These are phyloP conservation scores for Aspergillus persii DNA, from an alignment of 2,329 filamentous ascomycete species.

Conservation along the genomic window DNA sequence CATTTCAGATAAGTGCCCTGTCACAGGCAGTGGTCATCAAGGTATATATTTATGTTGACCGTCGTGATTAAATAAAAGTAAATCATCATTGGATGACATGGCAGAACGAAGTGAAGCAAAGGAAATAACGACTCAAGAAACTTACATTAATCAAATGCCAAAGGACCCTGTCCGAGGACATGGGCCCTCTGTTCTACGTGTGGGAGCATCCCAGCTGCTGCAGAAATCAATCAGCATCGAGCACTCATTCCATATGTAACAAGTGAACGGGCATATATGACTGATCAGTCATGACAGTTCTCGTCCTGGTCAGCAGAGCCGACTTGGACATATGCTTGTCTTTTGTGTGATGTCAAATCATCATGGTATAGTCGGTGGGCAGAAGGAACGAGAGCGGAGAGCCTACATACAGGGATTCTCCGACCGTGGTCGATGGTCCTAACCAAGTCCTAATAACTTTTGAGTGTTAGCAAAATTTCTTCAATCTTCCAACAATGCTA, in stretches of 20 bases:
- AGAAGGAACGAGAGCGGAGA: constrained; percentile 17
- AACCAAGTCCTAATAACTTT: constrained; percentile 5
- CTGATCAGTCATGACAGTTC: constrained; percentile 50
- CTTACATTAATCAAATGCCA: neutral
- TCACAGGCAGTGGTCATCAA: constrained; percentile 80
- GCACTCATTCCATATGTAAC: constrained; percentile 17
- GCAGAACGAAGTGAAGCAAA: constrained; percentile 11
- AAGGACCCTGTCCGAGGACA: neutral
- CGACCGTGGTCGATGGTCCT: neutral
- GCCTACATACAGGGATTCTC: constrained; percentile 24
- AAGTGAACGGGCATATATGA: constrained; percentile 23
- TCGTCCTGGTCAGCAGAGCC: constrained; percentile 50
- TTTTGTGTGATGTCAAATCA: constrained; percentile 75
- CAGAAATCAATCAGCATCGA: constrained; percentile 28
- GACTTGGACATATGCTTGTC: constrained; percentile 99
- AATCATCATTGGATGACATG: constrained; percentile 62
- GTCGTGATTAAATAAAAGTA: constrained; percentile 69
- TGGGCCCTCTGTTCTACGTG: neutral
- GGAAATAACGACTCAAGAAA: constrained; percentile 20
- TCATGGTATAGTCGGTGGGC: constrained; percentile 56
- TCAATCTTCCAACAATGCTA: constrained; percentile 6
- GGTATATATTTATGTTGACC: constrained; percentile 72
- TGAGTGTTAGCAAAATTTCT: constrained; percentile 17
- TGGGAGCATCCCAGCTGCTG: constrained; percentile 12
- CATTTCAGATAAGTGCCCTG: constrained; percentile 55